These are phyloP conservation scores for Linum tenue DNA, from an alignment of 345 rosid genomes.

Conservation along the genomic window DNA sequence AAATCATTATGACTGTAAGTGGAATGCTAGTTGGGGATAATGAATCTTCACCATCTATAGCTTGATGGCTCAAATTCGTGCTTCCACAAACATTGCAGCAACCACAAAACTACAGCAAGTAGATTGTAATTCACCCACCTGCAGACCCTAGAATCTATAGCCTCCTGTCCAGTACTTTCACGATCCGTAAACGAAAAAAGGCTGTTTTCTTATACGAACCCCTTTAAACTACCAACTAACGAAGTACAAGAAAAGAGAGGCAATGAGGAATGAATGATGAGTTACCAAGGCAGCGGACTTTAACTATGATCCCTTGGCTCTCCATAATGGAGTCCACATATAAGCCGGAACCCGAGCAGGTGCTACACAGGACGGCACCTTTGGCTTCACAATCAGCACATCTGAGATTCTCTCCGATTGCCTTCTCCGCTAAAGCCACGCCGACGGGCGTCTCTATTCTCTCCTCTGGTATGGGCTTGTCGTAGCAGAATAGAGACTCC, in stretches of 20 bases:
- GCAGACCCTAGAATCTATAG: not conserved
- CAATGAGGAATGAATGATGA: slow-evolving; percentile 4
- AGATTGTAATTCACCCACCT: not conserved
- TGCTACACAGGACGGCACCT: slow-evolving; percentile 85
- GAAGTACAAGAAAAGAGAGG: not conserved
- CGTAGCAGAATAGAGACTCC: slow-evolving; percentile 6
- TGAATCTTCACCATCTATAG: not conserved
- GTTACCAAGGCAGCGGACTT: slow-evolving; percentile 89
- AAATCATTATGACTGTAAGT: not conserved
- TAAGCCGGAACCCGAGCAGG: slow-evolving; percentile 79
- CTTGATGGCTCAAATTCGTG: not conserved
- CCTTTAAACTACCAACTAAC: too few species aligned
- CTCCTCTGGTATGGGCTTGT: slow-evolving; percentile 67
- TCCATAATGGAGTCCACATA: slow-evolving; percentile 86
- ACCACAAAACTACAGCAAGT: not conserved
- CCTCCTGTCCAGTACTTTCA: not conserved
- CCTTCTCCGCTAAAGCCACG: slow-evolving; percentile 48
- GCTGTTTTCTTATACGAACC: too few species aligned
- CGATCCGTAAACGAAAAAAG: not conserved
- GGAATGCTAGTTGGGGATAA: not conserved
- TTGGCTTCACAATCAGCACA: slow-evolving; percentile 67
- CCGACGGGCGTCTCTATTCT: slow-evolving; percentile 80
- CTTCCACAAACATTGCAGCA: not conserved
- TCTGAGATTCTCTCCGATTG: slow-evolving; percentile 53
- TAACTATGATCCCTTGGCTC: slow-evolving; percentile 95